Conservation (phyloP, 106 monocot genomes). For the Apostasia shenzhenica region DNA sequence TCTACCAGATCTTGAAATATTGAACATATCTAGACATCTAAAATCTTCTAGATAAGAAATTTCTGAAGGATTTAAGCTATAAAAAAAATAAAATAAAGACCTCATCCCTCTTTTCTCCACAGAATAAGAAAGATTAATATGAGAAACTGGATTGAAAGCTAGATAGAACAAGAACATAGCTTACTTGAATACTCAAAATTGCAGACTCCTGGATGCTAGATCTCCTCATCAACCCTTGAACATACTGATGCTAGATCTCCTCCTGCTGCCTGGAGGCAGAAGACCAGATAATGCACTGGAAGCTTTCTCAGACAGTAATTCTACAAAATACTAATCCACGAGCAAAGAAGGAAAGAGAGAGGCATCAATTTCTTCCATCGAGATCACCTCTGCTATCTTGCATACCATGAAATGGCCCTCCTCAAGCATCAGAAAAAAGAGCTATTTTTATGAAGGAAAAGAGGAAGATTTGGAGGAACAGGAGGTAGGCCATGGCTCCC, state of each 20-base stretch:
- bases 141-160: too few relatives aligned
- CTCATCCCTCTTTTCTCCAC: too few relatives aligned
- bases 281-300: conserved; percentile 36
- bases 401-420: conserved; percentile 87
- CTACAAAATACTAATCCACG: conserved; percentile 17
- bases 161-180: background rate
- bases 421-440: conserved; percentile 49
- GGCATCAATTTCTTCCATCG: background rate
- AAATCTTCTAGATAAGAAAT: too few relatives aligned
- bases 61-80: too few relatives aligned
- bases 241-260: conserved; percentile 71
- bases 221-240: conserved; percentile 72
- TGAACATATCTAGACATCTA: too few relatives aligned
- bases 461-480: conserved; percentile 14
- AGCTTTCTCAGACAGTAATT: conserved; percentile 30
- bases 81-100: too few relatives aligned
- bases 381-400: conserved; percentile 82
- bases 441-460: conserved; percentile 14
- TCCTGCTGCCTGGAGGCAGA: conserved; percentile 40
- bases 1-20: too few relatives aligned
- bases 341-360: background rate
- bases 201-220: conserved; percentile 78
- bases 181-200: conserved; percentile 70
- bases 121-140: too few relatives aligned
- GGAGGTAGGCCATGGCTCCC: conserved; percentile 11